Evolutionary conservation across 345 rosid genomes (phyloP), one percentile per base, ranked within the genome.

Genomic region (Zanthoxylum bungeanum): DNA sequence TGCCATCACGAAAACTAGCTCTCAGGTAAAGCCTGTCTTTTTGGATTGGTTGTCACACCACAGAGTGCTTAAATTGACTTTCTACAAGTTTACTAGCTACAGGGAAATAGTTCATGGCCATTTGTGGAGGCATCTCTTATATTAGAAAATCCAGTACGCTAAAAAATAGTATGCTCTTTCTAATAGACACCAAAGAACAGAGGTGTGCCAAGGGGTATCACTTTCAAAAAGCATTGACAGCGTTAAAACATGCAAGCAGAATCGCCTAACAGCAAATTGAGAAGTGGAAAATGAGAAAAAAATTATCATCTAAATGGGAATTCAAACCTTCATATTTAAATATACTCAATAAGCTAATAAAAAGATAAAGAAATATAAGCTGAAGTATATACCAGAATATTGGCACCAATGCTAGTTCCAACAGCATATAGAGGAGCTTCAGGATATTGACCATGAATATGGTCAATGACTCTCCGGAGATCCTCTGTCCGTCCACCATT

Each of bases 401-500:
- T 82, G 37, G 85, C 80, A 66, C 85, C 85, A 57, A 82, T 66
- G 62, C 85, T 78, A 55, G 85, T 78, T 42, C 85, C 85, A 78
- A 82, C 85, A 66, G 74, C 75, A 65, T 51, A 78, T 27, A 82
- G 39, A 70, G 82, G 85, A 73, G 82, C 75, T 61, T 76, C 85
- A 17, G 82, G 85, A 68, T 75, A 66, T 62, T 71, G 71, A 69
- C 63, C 36, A 24, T 76, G 76, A 8, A 82, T 22, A 47, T 73
- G 70, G 12, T 70, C 73, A 62, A 78, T 62, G 40, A 78, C 71
- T 34, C 42, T 69, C 64, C 80, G 58, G 17, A 78, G 10, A 22
- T 82, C 85, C 60, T 78, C 85, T 70, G 85, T 82, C 85, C 85
- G 76, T 60, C 82, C 85, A 70, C 74, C 85, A 78, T 76, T 76